phyloP scores from a whole-genome alignment of 352 stramenopile species.

The Phytophthora sp. region DNA sequence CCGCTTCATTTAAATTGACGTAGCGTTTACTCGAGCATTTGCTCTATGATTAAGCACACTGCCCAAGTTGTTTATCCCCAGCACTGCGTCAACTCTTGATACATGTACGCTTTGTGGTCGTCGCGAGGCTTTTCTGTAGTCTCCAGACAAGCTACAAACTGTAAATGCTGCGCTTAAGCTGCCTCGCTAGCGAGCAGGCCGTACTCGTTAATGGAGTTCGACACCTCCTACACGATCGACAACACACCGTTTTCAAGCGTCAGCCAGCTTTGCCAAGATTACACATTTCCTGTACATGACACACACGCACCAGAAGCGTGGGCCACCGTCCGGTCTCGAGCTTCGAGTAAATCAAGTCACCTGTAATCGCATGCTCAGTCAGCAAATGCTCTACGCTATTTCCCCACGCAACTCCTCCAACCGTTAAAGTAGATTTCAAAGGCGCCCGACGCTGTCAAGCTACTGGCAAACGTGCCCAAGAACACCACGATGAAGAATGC shows the following conservation, averaged over 20 bases:
- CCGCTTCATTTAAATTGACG: too few relatives aligned
- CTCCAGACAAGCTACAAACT: too few relatives aligned
- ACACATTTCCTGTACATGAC: neutral
- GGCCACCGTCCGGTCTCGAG: constrained; percentile 70
- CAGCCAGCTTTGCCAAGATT: neutral
- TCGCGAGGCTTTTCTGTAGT: neutral
- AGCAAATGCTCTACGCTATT: constrained; percentile 2
- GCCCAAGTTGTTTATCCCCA: too few relatives aligned
- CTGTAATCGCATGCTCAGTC: constrained; percentile 32
- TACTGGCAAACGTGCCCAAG: constrained; percentile 65
- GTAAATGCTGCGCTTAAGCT: neutral
- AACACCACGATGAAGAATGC: constrained; percentile 74
- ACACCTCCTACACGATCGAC: constrained; percentile 23
- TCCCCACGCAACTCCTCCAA: constrained; percentile 12
- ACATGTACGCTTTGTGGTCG: neutral
- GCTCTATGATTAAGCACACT: too few relatives aligned
- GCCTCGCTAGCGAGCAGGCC: constrained; percentile 21
- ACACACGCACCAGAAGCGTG: constrained; percentile 57
- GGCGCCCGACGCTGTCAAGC: constrained; percentile 68
- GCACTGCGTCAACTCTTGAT: too few relatives aligned
- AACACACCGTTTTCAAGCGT: neutral
- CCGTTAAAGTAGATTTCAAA: constrained; percentile 89
- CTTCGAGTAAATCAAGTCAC: constrained; percentile 80
- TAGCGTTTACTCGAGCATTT: neutral
- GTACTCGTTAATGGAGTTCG: constrained; percentile 28